Evolutionary conservation across 805 yeast species (phyloP).

Genomic region (Pichia paraexigua): DNA sequence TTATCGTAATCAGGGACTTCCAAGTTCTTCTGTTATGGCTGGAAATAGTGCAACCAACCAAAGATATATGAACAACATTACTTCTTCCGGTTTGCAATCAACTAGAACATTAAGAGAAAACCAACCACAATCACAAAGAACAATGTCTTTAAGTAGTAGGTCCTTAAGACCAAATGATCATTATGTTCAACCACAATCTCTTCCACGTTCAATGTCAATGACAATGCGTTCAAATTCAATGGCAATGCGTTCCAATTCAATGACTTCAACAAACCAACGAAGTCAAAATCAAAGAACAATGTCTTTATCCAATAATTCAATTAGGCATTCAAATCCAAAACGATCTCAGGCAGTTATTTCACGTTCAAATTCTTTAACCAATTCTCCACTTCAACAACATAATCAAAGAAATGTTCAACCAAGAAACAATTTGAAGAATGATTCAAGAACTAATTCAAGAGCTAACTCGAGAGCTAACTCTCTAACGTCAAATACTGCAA

Average conservation of each 20-base stretch:
- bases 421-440: neutral
- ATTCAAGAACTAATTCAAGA: slow-evolving; percentile 20
- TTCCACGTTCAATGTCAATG: slow-evolving; percentile 17
- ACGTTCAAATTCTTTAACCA: slow-evolving; percentile 19
- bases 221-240: slow-evolving; percentile 17
- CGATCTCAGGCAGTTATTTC: slow-evolving; percentile 1
- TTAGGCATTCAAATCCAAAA: neutral
- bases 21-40: slow-evolving; percentile 4
- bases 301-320: slow-evolving; percentile 3
- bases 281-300: neutral
- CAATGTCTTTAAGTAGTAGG: slow-evolving; percentile 29
- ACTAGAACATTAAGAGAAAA: neutral
- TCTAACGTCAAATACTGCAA: slow-evolving; percentile 24
- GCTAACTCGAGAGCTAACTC: slow-evolving; percentile 18
- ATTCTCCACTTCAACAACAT: slow-evolving; percentile 1
- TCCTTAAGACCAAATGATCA: slow-evolving; percentile 16
- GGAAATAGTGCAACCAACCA: slow-evolving; percentile 5
- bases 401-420: slow-evolving; percentile 6
- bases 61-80: slow-evolving; percentile 4
- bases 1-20: slow-evolving; percentile 1
- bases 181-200: slow-evolving; percentile 7
- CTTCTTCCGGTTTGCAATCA: slow-evolving; percentile 4
- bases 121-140: slow-evolving; percentile 12
- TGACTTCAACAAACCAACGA: slow-evolving; percentile 5
- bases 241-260: slow-evolving; percentile 12